Percentiles rank a stretch among this genome's conserved stretches.
These are phyloP conservation scores for Phlebopus sp. DNA, from an alignment of 1,284 basidiomycete species.

Conservation along the genomic window DNA sequence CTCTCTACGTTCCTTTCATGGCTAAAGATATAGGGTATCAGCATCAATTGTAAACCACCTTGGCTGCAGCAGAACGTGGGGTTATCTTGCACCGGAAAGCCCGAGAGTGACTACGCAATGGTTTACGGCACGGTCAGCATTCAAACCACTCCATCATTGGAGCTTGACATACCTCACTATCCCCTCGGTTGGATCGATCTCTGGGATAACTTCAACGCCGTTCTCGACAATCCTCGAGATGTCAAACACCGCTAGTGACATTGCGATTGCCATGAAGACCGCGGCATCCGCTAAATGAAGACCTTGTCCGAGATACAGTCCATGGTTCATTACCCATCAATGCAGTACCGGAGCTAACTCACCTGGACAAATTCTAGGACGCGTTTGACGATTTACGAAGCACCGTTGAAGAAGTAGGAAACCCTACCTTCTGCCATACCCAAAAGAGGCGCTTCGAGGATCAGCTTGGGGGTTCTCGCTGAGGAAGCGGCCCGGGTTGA, in stretches of 20 bases:
- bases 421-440: constrained; percentile 19
- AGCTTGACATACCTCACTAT: too few species aligned
- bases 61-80: too few species aligned
- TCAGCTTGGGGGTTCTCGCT: constrained; percentile 16
- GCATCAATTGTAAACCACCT: too few species aligned
- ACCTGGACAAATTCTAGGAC: constrained; percentile 23
- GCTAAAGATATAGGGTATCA: too few species aligned
- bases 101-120: too few species aligned
- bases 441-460: constrained; percentile 17
- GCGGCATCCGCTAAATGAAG: constrained; percentile 13
- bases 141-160: too few species aligned
- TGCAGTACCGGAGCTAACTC: not conserved
- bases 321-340: not conserved
- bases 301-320: constrained; percentile 3
- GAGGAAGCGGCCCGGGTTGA: constrained; percentile 26
- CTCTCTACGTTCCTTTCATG: too few species aligned
- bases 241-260: constrained; percentile 16
- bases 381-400: too few species aligned
- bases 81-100: too few species aligned
- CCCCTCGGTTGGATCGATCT: not conserved
- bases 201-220: constrained; percentile 20
- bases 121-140: too few species aligned
- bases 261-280: constrained; percentile 17
- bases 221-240: constrained; percentile 13
- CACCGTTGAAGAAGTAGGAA: too few species aligned